Conservation (phyloP, 2,329 filamentous ascomycete genomes). For the Arthrinium puccinioides region DNA sequence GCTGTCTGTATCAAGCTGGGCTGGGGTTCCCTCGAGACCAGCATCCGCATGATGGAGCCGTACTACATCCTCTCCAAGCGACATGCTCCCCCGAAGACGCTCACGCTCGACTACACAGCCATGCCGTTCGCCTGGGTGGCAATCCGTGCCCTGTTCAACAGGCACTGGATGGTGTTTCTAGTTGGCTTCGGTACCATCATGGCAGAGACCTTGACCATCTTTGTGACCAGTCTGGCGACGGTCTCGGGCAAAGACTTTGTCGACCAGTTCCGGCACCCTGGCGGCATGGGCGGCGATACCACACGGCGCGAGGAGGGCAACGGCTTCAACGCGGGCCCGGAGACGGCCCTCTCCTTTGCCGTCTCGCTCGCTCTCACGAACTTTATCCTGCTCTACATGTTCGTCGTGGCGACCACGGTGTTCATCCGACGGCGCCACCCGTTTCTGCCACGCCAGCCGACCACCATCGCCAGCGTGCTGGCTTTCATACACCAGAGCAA, state of each 20-base stretch:
- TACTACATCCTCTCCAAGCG: conserved; percentile 63
- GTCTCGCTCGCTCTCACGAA: conserved; percentile 54
- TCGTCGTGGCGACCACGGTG: conserved; percentile 49
- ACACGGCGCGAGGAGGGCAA: conserved; percentile 8
- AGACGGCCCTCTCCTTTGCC: conserved; percentile 59
- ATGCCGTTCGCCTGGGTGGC: conserved; percentile 62
- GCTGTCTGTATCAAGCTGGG: conserved; percentile 60
- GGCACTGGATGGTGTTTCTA: conserved; percentile 57
- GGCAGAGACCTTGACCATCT: conserved; percentile 65
- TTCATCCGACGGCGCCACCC: conserved; percentile 57
- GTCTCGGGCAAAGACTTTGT: conserved; percentile 58
- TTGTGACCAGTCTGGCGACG: conserved; percentile 57
- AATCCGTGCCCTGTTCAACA: conserved; percentile 52
- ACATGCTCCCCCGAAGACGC: conserved; percentile 56
- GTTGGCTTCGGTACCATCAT: conserved; percentile 66
- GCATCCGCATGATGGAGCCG: conserved; percentile 66
- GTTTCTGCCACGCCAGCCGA: conserved; percentile 71
- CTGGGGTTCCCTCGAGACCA: conserved; percentile 63
- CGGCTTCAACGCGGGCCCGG: conserved; percentile 44
- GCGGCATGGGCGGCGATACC: conserved; percentile 9
- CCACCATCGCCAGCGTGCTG: conserved; percentile 68
- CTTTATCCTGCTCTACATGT: conserved; percentile 60
- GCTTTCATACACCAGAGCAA: conserved; percentile 75
- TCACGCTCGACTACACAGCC: conserved; percentile 67
- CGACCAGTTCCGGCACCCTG: conserved; percentile 15